Percentiles rank a stretch among this genome's conserved stretches.
Conservation (phyloP, 805 yeast genomes). For the Ogataea henricii region DNA sequence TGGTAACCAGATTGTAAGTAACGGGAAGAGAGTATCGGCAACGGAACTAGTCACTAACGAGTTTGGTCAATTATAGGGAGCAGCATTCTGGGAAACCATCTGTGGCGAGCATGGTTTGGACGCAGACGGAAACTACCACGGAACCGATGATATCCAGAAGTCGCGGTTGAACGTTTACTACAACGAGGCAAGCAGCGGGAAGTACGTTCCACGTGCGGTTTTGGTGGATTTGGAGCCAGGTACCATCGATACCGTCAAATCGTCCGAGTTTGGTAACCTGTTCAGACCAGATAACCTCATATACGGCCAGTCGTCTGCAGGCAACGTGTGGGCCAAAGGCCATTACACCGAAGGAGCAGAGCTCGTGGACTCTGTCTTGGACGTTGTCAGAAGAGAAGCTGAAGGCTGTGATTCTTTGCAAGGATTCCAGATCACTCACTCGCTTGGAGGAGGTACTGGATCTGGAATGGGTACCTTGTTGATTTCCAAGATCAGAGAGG, state of each 20-base stretch:
- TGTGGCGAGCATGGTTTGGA: conserved; percentile 88
- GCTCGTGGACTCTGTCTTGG: conserved; percentile 85
- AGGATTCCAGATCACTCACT: conserved; percentile 89
- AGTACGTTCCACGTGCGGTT: conserved; percentile 92
- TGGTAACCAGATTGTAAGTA: conserved; percentile 91
- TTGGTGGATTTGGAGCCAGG: conserved; percentile 94
- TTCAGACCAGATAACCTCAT: conserved; percentile 92
- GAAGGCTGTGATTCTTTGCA: conserved; percentile 91
- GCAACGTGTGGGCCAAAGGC: conserved; percentile 97
- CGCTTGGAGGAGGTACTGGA: conserved; percentile 92
- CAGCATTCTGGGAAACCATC: conserved; percentile 91
- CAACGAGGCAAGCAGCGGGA: conserved; percentile 83
- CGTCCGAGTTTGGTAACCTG: conserved; percentile 78
- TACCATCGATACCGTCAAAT: conserved; percentile 81
- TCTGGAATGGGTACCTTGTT: conserved; percentile 94
- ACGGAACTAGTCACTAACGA: too few relatives aligned
- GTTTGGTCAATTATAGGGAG: conserved; percentile 54
- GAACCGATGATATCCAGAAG: conserved; percentile 53
- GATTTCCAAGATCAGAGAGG: conserved; percentile 84
- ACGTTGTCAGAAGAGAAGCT: conserved; percentile 89
- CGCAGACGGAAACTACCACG: conserved; percentile 71
- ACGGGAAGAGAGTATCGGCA: neutral
- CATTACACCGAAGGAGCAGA: conserved; percentile 97
- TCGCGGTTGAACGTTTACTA: conserved; percentile 73
- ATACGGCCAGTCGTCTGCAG: conserved; percentile 90